Evolutionary conservation across 2,329 filamentous ascomycete genomes (phyloP), one percentile per base, ranked within the genome.

Genomic region (Xylaria sp.): DNA sequence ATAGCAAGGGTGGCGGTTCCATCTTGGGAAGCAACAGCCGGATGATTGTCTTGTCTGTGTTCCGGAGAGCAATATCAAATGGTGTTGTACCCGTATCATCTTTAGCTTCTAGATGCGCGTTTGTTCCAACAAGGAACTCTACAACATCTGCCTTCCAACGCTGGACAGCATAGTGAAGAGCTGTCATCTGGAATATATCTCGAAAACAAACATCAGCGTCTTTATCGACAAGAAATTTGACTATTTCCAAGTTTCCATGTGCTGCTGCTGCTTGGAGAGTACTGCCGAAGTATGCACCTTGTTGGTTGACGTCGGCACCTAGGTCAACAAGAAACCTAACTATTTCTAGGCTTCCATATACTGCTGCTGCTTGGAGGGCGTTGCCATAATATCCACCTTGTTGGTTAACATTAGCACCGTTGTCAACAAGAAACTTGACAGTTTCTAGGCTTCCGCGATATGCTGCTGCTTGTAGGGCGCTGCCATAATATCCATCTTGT

Each of bases 231-330:
- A 47, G 42, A 47, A 47, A 6, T 12, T 14, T 47, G 12, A n/a
- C 42, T 2, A 19, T n/a, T n/a, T n/a, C n/a, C n/a, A n/a, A n/a
- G 47, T 14, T 6, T 19, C 42, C 12, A 14, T 2, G 42, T 9
- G 7, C 1, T 51, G 48, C 19, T 24, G 57, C 57, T 12, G 27
- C 47, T 34, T 60, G 57, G 27, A 60, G 57, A 14, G 57, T 24
- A 14, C 1, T 48, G 11, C 27, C 24, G 14, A 21, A 32, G 6
- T 27, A 7, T 7, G 21, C 24, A 24, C 24, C 21, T 36, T 32
- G 39, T 9, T n/a, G 42, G 27, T 60, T 60, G 5, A 60, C 5
- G 24, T 60, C 42, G 34, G 57, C 57, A 2, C 57, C 57, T 4
- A 50, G 50, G 2, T 60, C 11, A 21, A 60, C 17, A 50, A 60